Conservation (phyloP, 106 monocot species). For the Dioscorea dumetorum region DNA sequence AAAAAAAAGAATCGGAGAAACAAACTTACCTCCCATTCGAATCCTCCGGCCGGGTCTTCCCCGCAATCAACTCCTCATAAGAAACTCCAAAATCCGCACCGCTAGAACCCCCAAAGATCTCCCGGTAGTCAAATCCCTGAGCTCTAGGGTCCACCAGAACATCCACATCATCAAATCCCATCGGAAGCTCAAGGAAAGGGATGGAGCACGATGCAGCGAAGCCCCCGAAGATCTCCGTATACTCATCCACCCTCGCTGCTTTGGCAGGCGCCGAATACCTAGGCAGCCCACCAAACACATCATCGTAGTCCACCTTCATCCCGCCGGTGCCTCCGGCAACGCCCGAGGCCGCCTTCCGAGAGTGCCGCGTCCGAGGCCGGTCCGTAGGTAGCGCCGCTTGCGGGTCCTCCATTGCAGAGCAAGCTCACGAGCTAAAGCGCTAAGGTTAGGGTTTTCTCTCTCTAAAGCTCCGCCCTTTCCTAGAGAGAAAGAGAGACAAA, state of each 20-base stretch:
- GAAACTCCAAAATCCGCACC: conserved; percentile 44
- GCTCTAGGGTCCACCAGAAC: neutral
- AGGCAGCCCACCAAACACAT: neutral
- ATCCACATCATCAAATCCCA: conserved; percentile 5
- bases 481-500: no score
- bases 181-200: conserved; percentile 80
- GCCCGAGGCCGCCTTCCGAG: no score
- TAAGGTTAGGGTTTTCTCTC: no score
- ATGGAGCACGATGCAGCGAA: conserved; percentile 52
- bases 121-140: conserved; percentile 43
- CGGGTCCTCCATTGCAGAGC: no score
- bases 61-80: conserved; percentile 56
- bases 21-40: conserved; percentile 31
- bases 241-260: conserved; percentile 24
- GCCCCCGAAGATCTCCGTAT: conserved; percentile 74
- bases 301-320: no score
- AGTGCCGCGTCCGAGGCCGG: no score
- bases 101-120: conserved; percentile 66
- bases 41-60: neutral
- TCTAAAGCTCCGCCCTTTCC: no score
- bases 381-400: no score
- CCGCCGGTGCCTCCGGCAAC: no score
- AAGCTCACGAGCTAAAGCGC: no score
- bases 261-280: conserved; percentile 3
- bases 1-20: neutral